Evolutionary conservation across 1,139 yeast species (phyloP).

Genomic region (Debaryomyces robertsiae): DNA sequence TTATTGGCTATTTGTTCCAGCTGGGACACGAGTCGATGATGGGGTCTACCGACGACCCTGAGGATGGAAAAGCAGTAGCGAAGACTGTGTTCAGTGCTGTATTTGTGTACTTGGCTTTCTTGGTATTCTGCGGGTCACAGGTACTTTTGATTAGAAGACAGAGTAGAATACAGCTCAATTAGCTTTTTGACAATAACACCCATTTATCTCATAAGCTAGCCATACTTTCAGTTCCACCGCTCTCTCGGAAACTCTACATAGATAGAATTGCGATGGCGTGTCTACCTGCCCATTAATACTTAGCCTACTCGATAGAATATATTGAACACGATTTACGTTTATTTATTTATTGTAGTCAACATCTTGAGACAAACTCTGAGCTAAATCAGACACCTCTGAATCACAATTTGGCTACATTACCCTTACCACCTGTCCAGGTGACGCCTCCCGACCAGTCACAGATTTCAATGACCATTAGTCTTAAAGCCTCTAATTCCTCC

Average conservation of each 20-base stretch:
- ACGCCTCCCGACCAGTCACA: conserved; percentile 74
- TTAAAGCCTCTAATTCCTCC: conserved; percentile 62
- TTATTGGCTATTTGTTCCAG: conserved; percentile 79
- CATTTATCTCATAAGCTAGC: too few relatives aligned
- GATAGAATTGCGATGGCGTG: too few relatives aligned
- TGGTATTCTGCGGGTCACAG: conserved; percentile 88
- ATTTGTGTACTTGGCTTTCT: conserved; percentile 74
- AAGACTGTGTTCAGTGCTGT: conserved; percentile 90
- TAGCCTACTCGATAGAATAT: conserved; percentile 4
- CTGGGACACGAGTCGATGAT: conserved; percentile 86
- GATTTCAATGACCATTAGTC: conserved; percentile 65
- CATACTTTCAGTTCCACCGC: too few relatives aligned
- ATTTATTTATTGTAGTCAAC: conserved; percentile 1
- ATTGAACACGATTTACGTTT: conserved; percentile 7
- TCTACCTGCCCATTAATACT: too few relatives aligned
- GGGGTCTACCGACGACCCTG: conserved; percentile 90
- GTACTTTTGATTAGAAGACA: conserved; percentile 64
- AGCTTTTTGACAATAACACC: neutral
- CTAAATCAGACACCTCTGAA: neutral
- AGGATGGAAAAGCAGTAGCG: conserved; percentile 92
- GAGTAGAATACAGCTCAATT: conserved; percentile 49
- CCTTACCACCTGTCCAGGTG: conserved; percentile 55
- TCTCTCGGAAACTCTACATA: too few relatives aligned
- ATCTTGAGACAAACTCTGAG: too few relatives aligned
- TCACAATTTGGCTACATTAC: conserved; percentile 57